Evolutionary conservation across 176 grass and related monocot genomes (phyloP), one percentile per base, ranked within the genome.

Genomic region (Calamus simplicifolius): DNA sequence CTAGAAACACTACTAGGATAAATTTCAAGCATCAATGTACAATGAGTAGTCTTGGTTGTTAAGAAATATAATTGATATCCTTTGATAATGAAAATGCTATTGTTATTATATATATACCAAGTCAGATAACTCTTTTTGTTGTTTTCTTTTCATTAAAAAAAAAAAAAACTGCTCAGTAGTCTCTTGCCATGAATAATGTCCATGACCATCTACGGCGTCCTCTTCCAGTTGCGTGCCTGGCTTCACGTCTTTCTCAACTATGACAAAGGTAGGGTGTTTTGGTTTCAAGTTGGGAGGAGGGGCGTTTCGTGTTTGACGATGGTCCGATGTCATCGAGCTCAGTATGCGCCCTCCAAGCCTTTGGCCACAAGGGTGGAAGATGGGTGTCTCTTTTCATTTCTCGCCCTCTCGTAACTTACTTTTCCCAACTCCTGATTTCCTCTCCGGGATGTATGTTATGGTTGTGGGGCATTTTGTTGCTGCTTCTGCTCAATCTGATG

Each of bases 191-290:
- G 21, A 23, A 23, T 23, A 23, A 23, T 23, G 21, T 23, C 77
- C 30, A 62, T 75, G 65, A 81, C 67, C 66, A 82, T 95, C 71
- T 87, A 75, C 61, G 77, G 80, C 67, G 63, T 84, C 68, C 82
- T 63, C 63, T 95, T 87, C 77, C 91, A 95, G 21, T 23, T 23
- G 77, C 86, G 91, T 74, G 80, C 71, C 68, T 95, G 91, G 91
- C 27, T 95, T 27, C 91, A 90, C 77, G 90, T 86, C 76, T 54
- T 58, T 7, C 57, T 10, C 6, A 74, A n/a, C 16, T 72, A 26
- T 60, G 1, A 15, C 61, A 59, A 54, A 81, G 75, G 52, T 84
- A 95, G 85, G 90, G 90, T 4, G 79, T 89, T 27, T 14, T 89
- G 43, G 55, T 95, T 19, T 68, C 52, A 61, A 18, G 23, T 29